These are phyloP conservation scores for Ophiostoma triangulosporum DNA, from an alignment of 2,329 filamentous ascomycete genomes.

Conservation along the genomic window DNA sequence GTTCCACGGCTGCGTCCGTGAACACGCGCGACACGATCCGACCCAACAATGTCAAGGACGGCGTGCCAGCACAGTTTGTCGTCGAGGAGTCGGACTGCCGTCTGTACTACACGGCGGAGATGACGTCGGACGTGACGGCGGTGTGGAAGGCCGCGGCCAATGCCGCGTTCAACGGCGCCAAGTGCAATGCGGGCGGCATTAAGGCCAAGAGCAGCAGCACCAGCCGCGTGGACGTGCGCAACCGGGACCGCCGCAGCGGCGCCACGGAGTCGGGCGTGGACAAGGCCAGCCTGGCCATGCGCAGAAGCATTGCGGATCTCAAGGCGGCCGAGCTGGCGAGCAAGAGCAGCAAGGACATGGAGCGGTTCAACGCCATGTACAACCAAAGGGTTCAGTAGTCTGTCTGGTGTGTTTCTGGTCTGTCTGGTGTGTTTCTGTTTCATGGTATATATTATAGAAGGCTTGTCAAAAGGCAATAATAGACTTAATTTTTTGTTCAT, in stretches of 20 bases:
- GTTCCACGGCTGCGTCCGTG: slow-evolving; percentile 15
- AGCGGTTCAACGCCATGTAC: slow-evolving; percentile 5
- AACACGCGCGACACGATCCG: slow-evolving; percentile 29
- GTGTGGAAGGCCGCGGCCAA: slow-evolving; percentile 32
- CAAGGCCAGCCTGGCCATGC: slow-evolving; percentile 3
- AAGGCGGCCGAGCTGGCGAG: not conserved
- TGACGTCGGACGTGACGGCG: slow-evolving; percentile 31
- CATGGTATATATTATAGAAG: not conserved
- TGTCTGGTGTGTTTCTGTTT: too few relatives aligned
- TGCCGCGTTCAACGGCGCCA: slow-evolving; percentile 21
- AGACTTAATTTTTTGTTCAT: too few relatives aligned
- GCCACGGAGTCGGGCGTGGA: not conserved
- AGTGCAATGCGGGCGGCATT: slow-evolving; percentile 9
- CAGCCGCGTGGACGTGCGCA: slow-evolving; percentile 2
- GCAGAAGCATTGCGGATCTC: not conserved
- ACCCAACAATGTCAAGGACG: slow-evolving; percentile 23
- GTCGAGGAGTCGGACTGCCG: slow-evolving; percentile 37
- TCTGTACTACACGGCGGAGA: slow-evolving; percentile 36
- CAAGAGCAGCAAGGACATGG: not conserved
- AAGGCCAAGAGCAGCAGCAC: not conserved
- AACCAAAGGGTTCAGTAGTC: slow-evolving; percentile 9
- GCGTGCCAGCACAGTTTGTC: slow-evolving; percentile 33
- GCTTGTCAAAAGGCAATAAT: too few relatives aligned
- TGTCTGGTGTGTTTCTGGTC: too few relatives aligned
- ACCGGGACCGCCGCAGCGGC: not conserved